Evolutionary conservation across 208 protist species (phyloP).

Genomic region (Acanthamoeba triangularis): DNA sequence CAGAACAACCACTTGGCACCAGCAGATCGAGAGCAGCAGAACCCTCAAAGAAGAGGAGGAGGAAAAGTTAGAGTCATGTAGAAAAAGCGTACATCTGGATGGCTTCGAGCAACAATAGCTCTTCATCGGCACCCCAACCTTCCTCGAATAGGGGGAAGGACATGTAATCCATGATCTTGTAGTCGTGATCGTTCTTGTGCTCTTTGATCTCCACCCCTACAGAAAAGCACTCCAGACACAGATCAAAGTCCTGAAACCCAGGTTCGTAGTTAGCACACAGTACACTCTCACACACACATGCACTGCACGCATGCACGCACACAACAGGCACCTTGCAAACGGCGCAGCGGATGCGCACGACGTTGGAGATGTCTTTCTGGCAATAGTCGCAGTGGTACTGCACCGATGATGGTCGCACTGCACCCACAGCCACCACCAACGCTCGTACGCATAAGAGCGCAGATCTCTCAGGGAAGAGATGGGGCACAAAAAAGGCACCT

Average conservation of each 20-base stretch:
- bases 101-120: constrained; percentile 87
- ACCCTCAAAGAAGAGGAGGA: background rate
- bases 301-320: background rate
- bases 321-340: constrained; percentile 44
- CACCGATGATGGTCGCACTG: constrained; percentile 37
- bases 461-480: too few relatives aligned
- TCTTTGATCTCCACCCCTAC: constrained; percentile 84
- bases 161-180: constrained; percentile 81
- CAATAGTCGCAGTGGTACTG: constrained; percentile 87
- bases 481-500: background rate
- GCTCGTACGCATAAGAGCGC: background rate
- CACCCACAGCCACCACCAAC: background rate
- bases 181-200: constrained; percentile 85
- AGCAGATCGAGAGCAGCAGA: background rate
- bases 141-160: constrained; percentile 85
- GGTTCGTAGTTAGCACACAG: background rate
- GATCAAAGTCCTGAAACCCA: constrained; percentile 84
- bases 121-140: constrained; percentile 89
- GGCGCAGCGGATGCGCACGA: constrained; percentile 80
- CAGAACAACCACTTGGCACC: background rate
- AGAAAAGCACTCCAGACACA: constrained; percentile 89
- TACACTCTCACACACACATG: background rate
- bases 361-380: constrained; percentile 81
- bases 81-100: constrained; percentile 80
- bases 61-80: background rate